Base-by-base conservation (phyloP, 805 yeast genomes). In the Saccharomyces mikatae region DNA sequence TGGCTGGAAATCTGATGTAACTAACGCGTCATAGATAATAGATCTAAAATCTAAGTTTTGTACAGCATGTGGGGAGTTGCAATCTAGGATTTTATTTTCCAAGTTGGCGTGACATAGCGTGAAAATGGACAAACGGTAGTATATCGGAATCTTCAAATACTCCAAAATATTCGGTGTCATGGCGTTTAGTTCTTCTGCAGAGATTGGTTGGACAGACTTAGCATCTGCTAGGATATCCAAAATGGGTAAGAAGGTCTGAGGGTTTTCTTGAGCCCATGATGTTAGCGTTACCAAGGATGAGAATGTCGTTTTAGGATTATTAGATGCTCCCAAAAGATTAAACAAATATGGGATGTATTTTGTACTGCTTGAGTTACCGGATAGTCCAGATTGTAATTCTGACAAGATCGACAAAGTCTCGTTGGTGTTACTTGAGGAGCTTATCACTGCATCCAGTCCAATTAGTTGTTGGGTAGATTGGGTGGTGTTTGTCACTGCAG, bases 21-120 rank as follows among this genome's bases (percentile, higher is more conserved):
- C 53, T 50, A 70, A 52, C 49, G 67, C 67, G 21, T 59, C 54
- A 58, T 62, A 69, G 46, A 69, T 60, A 51, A 68, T 67, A 4
- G 57, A 52, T 59, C 69, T 67, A 61, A 69, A 65, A 48, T 67
- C 63, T 48, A 70, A 57, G 50, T 65, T 56, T 60, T 70, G 73
- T 22, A 70, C 72, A 27, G 71, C 67, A 50, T 67, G 71, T 6
- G 66, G 49, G 22, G 55, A 55, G 30, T 61, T 58, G 53, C 72
- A 70, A 2, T 55, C 44, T n/a, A 53, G 50, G 13, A 67, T 56
- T 3, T 62, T 52, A 49, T 63, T 64, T 6, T 59, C 46, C 28
- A 55, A 44, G 47, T 61, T 52, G 22, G 61, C 58, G 28, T 67
- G 62, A 57, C 72, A 69, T 24, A 69, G 54, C 1, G 71, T 60